phyloP scores from a whole-genome alignment of 176 grass and related monocot species.

The Oryza punctata region DNA sequence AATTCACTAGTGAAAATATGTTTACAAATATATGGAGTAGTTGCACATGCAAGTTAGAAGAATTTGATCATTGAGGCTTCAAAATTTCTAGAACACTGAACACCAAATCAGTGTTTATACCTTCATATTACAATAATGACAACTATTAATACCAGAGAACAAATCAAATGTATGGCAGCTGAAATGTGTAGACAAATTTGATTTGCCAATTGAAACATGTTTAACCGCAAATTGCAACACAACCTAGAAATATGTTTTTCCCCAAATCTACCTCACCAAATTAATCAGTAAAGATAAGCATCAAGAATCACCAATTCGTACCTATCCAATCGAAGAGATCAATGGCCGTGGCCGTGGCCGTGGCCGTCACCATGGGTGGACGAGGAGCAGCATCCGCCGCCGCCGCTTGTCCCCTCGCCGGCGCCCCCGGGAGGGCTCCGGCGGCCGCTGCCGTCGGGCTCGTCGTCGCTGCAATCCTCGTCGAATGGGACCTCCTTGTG shows the following conservation, averaged over 20 bases:
- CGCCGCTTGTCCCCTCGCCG: constrained; percentile 36
- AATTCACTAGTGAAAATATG: not conserved
- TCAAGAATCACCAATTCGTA: not conserved
- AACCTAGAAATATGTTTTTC: not conserved
- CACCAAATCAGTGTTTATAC: not conserved
- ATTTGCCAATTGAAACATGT: not conserved
- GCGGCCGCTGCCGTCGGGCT: constrained; percentile 32
- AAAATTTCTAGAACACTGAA: not conserved
- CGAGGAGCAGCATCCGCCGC: constrained; percentile 14
- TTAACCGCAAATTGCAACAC: not conserved
- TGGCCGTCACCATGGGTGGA: constrained; percentile 52
- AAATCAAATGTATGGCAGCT: not conserved
- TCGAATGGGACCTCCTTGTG: constrained; percentile 94
- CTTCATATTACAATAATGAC: not conserved
- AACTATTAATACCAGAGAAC: not conserved
- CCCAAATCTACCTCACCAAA: not conserved
- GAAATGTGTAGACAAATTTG: not conserved
- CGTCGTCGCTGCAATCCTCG: constrained; percentile 91
- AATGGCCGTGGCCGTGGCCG: not conserved
- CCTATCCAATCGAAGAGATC: constrained; percentile 7
- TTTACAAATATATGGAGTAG: too few species aligned
- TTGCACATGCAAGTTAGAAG: not conserved
- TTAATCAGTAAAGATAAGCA: not conserved
- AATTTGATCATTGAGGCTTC: not conserved
- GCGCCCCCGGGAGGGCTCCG: constrained; percentile 12